These are phyloP conservation scores for Ophiostoma piceae DNA, from an alignment of 2,329 filamentous ascomycete species.

Conservation along the genomic window DNA sequence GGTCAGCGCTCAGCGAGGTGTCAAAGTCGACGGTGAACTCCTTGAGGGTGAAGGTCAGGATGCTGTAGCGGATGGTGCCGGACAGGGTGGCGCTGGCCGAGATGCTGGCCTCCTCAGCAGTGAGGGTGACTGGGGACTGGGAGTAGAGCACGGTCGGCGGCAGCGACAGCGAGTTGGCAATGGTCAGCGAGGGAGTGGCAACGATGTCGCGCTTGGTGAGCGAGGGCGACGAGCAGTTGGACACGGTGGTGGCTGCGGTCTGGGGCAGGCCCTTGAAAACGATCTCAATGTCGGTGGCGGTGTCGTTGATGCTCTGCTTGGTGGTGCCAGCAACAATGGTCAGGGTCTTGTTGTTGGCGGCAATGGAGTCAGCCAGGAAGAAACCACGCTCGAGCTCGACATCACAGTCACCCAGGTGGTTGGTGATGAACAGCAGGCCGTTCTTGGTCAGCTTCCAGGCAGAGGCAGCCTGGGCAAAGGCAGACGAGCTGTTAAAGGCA, in stretches of 20 bases:
- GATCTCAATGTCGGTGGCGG: slow-evolving; percentile 7
- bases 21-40: slow-evolving; percentile 42
- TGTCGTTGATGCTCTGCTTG: slow-evolving; percentile 29
- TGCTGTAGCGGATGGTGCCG: slow-evolving; percentile 11
- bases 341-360: slow-evolving; percentile 30
- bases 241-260: neutral
- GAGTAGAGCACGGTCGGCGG: neutral
- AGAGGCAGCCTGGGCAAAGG: slow-evolving; percentile 29
- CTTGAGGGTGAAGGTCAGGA: slow-evolving; percentile 28
- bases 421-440: slow-evolving; percentile 39
- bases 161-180: neutral
- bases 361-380: slow-evolving; percentile 35
- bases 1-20: slow-evolving; percentile 35
- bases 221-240: neutral
- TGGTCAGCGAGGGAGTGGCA: neutral
- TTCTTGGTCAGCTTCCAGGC: slow-evolving; percentile 28
- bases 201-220: neutral
- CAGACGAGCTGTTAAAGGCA: slow-evolving; percentile 30
- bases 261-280: slow-evolving; percentile 7
- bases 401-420: slow-evolving; percentile 40
- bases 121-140: neutral
- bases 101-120: neutral
- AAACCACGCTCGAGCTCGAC: slow-evolving; percentile 38
- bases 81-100: neutral
- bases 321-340: slow-evolving; percentile 33